Evolutionary conservation across 2,329 filamentous ascomycete species (phyloP).

Genomic region (Neurospora sp.): DNA sequence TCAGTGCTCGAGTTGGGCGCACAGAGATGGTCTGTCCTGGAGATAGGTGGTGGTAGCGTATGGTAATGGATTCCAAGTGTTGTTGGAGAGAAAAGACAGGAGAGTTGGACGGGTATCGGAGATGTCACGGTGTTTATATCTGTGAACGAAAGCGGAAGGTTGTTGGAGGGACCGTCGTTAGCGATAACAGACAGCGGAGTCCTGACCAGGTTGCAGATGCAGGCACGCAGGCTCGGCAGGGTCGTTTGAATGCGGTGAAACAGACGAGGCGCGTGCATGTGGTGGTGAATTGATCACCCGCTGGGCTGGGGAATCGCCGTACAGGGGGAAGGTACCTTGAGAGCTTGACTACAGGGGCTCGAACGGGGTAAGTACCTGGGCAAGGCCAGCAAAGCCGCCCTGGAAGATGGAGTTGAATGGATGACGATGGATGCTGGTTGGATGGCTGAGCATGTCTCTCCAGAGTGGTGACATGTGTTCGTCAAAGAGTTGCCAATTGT

Average conservation of each 20-base stretch:
- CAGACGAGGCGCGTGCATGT: background rate
- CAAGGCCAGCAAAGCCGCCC: background rate
- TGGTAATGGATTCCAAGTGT: background rate
- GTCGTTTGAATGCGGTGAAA: background rate
- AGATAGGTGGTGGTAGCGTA: background rate
- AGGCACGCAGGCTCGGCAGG: background rate
- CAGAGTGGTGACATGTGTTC: background rate
- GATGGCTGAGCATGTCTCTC: background rate
- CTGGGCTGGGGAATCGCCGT: background rate
- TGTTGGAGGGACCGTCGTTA: background rate
- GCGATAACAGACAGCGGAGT: background rate
- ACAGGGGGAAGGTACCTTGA: background rate
- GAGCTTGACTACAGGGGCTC: background rate
- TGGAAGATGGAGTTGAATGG: background rate
- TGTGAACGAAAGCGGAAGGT: background rate
- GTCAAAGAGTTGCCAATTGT: background rate
- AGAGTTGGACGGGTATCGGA: background rate
- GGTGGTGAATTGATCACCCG: background rate
- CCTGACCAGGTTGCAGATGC: background rate
- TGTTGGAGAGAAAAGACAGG: background rate
- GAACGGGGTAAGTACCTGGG: background rate
- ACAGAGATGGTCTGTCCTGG: background rate
- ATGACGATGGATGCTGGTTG: background rate
- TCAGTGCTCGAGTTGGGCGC: background rate
- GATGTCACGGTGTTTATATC: background rate